Conservation (phyloP, 331 rosid species). For the Malus hybrid region DNA sequence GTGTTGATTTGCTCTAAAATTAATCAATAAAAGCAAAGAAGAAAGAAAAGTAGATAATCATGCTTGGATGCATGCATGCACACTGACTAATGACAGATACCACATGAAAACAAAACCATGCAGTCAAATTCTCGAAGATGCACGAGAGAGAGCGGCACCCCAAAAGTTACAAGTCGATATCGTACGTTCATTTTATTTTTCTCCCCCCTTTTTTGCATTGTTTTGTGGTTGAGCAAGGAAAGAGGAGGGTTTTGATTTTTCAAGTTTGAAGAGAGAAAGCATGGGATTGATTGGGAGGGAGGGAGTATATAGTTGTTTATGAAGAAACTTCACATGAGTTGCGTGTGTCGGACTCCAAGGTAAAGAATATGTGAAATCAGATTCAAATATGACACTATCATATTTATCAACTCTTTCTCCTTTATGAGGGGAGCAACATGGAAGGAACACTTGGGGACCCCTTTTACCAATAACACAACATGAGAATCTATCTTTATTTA, state of each 20-base stretch:
- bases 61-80: background rate
- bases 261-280: background rate
- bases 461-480: background rate
- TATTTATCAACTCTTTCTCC: background rate
- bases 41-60: background rate
- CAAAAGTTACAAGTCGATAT: background rate
- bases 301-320: background rate
- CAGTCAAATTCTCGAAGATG: background rate
- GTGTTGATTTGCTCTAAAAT: background rate
- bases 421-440: background rate
- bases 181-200: background rate
- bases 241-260: background rate
- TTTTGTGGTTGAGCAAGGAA: background rate
- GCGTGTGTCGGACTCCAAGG: slow-evolving; percentile 36
- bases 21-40: background rate
- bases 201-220: background rate
- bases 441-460: background rate
- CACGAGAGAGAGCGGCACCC: background rate
- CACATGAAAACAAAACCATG: background rate
- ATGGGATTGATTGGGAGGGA: background rate
- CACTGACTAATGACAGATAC: background rate
- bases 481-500: background rate
- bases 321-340: slow-evolving; percentile 33
- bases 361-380: background rate
- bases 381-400: background rate